Evolutionary conservation across 805 yeast species (phyloP), one percentile per base, ranked within the genome.

Genomic region (Metschnikowia matae): DNA sequence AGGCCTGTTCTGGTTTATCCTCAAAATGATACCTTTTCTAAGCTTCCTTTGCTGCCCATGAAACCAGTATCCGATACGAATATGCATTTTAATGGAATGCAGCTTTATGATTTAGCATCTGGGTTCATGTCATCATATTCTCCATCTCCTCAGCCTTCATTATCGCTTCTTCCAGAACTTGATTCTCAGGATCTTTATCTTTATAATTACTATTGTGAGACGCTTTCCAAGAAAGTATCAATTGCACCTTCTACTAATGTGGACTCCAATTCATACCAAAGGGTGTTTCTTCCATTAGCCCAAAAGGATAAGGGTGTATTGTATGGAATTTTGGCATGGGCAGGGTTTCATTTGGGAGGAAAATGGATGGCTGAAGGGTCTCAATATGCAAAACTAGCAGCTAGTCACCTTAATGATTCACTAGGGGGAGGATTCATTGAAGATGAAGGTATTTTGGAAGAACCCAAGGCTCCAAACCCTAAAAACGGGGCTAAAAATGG

Each of bases 251-350:
- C 49, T 17, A 65, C 71, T 13, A 73, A 69, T 44, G 65, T 67
- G 39, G 74, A 69, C 31, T 78, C 80, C 29, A 80, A 80, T 54
- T 73, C 76, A 54, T 80, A 74, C 59, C 74, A 77, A 53, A 73
- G 73, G 34, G 77, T 81, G 17, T 79, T 80, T 55, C 57, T 80
- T 41, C 85, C 85, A 1, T 69, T 80, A 66, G 84, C 84, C 0
- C 80, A 78, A 44, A 60, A 66, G 50, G 81, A 80, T 56, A 60
- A 62, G 33, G 80, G 82, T 4, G 81, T 80, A 2, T 58, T 80
- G 40, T 76, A 77, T 58, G 79, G 80, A 4, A 69, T 80, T 8
- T 56, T 80, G 44, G 82, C 82, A 1, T 80, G 84, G 83, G 70
- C 82, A 18, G 80, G 80, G 2, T 78, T 78, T 56, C 81, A 78